Evolutionary conservation across 371 early-diverging fungal genomes (phyloP), one percentile per base, ranked within the genome.

Genomic region (Syncephalis plumigaleata): DNA sequence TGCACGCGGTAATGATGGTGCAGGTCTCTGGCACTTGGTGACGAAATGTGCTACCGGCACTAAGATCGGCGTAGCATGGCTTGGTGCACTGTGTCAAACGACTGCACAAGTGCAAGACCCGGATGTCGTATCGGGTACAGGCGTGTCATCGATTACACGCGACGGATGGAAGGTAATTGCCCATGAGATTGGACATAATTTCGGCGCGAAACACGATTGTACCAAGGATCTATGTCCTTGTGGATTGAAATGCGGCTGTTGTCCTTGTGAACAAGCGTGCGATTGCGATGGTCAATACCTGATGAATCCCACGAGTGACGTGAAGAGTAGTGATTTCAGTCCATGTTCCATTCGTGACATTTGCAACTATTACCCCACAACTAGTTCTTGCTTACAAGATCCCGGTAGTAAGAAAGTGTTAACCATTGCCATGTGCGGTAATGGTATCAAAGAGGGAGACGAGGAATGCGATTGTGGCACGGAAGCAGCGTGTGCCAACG

Each of bases 381-480:
- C 64, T 22, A 71, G 76, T n/a, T 44, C 65, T 8, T 85, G 84
- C 51, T 61, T 82, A 15, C 49, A 64, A 63, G 71, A 75, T 65
- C 67, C 78, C 75, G 49, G 75, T 74, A 15, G 52, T 66, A 49
- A 62, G 45, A 51, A 45, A 25, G 55, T 61, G 37, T 49, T 79
- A 42, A 64, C 64, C 47, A 9, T 59, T 11, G 71, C 76, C 22
- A 83, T 87, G 58, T 95, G 96, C 57, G 96, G 96, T 13, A 94
- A 96, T 59, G 95, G 95, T 1, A 76, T 96, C 45, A 73, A 73
- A 48, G 96, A 95, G 61, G 60, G 58, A 0, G 81, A 79, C 43
- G 97, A 96, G 61, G 84, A 96, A 31, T 96, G 97, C 59, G 97
- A 96, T 58, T 87, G 91, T 49, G 90, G 86, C 9, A 73, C 76